Percentiles rank a stretch among this genome's conserved stretches.
Conservation (phyloP, 2,329 filamentous ascomycete species). For the Pestalotiopsis sp. region DNA sequence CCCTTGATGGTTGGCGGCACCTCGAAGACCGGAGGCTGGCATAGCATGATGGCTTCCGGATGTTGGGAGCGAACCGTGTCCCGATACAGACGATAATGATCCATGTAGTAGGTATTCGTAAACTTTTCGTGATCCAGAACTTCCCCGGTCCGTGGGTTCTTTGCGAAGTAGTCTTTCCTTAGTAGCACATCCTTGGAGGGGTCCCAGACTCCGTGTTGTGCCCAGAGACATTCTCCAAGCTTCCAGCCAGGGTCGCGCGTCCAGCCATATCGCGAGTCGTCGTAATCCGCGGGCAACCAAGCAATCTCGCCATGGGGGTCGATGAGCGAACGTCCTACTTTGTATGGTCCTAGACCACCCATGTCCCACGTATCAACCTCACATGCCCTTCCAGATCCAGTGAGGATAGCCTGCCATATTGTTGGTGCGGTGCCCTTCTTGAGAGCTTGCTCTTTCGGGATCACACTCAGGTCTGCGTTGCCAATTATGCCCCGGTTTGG, state of each 20-base stretch:
- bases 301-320: slow-evolving; percentile 85
- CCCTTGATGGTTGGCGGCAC: slow-evolving; percentile 87
- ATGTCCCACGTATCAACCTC: slow-evolving; percentile 94
- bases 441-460: slow-evolving; percentile 85
- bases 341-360: slow-evolving; percentile 88
- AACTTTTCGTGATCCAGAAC: slow-evolving; percentile 81
- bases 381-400: slow-evolving; percentile 86
- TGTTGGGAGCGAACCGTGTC: slow-evolving; percentile 77
- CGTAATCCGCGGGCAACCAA: slow-evolving; percentile 82
- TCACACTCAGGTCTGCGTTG: slow-evolving; percentile 76
- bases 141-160: slow-evolving; percentile 74
- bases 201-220: slow-evolving; percentile 96
- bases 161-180: slow-evolving; percentile 85
- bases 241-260: slow-evolving; percentile 87
- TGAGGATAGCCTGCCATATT: slow-evolving; percentile 90
- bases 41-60: slow-evolving; percentile 81
- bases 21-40: slow-evolving; percentile 90
- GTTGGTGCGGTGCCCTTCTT: slow-evolving; percentile 94
- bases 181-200: slow-evolving; percentile 75
- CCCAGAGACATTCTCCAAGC: slow-evolving; percentile 94
- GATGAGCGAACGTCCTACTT: slow-evolving; percentile 79
- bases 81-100: slow-evolving; percentile 77
- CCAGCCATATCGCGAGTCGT: slow-evolving; percentile 89
- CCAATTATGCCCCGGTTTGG: slow-evolving; percentile 88
- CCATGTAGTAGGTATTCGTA: slow-evolving; percentile 89